Evolutionary conservation across 2,329 filamentous ascomycete species (phyloP), one percentile per base, ranked within the genome.

Genomic region (Didymella glomerata): DNA sequence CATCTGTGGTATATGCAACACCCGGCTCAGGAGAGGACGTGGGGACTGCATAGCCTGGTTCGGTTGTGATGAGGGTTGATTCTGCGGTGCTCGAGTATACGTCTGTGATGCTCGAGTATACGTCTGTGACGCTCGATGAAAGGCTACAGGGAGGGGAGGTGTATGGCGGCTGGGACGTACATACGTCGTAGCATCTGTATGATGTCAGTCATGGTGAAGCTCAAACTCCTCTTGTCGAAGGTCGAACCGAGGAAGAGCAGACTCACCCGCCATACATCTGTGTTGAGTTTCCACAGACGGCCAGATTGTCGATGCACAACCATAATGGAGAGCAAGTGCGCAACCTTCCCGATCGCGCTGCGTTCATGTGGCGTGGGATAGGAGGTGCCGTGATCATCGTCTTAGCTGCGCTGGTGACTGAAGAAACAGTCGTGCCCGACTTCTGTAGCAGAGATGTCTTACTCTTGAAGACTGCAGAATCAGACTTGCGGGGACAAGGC

Each of bases 111-210:
- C 28, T 53, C 13, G 32, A 16, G 11, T 32, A 32, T 32, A 14
- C 4, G 30, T 16, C 30, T 32, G 30, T 32, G 30, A 13, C 16
- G 30, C 30, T 32, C 6, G 54, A 57, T 7, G 54, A 46, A 36
- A 61, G 30, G 25, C 20, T 63, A 38, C 60, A 65, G 10, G 41
- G 49, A 13, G 62, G 62, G 1, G 61, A 54, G 1, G 20, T 47
- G 16, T 59, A 27, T 2, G 56, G 49, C 10, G 51, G 54, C 38
- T 34, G 18, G 11, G 50, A 44, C 16, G 49, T 55, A 42, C 63
- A 66, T 11, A 47, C 53, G 25, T 66, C 63, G 47, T 62, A 64
- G 48, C 63, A 66, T 25, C 63, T 66, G 52, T 11, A 4, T 8
- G 20, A 4, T 48, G 45, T 48, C 14, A 54, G 25, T 38, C 7